Evolutionary conservation across 495 filamentous ascomycete species (phyloP).

Genomic region (Neurospora sp.): DNA sequence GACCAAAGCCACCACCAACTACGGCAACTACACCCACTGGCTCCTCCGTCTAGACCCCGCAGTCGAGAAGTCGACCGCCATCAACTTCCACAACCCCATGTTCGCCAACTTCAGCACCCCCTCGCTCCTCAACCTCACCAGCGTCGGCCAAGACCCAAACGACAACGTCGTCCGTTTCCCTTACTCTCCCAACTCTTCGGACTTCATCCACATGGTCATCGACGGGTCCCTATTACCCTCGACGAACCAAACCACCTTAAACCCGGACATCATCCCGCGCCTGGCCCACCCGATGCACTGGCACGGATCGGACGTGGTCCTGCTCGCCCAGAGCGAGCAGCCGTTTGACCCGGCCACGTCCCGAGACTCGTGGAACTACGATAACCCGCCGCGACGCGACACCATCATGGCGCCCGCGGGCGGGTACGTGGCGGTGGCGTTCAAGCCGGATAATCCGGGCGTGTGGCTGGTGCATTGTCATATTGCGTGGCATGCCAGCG

Average conservation of each 20-base stretch:
- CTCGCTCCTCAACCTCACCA: constrained; percentile 3
- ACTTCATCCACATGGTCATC: constrained; percentile 10
- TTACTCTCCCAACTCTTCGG: neutral
- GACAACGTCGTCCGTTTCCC: constrained; percentile 1
- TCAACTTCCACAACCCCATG: constrained; percentile 1
- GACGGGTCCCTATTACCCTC: neutral
- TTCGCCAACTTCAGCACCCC: constrained; percentile 5
- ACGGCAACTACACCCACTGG: constrained; percentile 12
- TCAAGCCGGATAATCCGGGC: constrained; percentile 44
- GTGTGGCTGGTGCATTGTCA: constrained; percentile 47
- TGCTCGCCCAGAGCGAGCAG: neutral
- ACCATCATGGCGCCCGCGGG: constrained; percentile 33
- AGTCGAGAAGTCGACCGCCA: neutral
- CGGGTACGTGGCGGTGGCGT: constrained; percentile 39
- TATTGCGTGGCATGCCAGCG: constrained; percentile 39
- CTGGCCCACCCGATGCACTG: constrained; percentile 32
- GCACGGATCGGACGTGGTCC: constrained; percentile 34
- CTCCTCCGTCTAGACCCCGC: constrained; percentile 21
- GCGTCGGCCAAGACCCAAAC: neutral
- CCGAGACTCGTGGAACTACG: constrained; percentile 17
- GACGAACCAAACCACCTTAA: neutral
- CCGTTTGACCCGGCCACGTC: constrained; percentile 20
- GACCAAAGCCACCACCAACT: constrained; percentile 5
- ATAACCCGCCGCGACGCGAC: constrained; percentile 49
- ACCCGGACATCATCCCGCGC: neutral